Evolutionary conservation across 192 early-diverging fungal species (phyloP).

Genomic region (Chytriomyces hyalinus): DNA sequence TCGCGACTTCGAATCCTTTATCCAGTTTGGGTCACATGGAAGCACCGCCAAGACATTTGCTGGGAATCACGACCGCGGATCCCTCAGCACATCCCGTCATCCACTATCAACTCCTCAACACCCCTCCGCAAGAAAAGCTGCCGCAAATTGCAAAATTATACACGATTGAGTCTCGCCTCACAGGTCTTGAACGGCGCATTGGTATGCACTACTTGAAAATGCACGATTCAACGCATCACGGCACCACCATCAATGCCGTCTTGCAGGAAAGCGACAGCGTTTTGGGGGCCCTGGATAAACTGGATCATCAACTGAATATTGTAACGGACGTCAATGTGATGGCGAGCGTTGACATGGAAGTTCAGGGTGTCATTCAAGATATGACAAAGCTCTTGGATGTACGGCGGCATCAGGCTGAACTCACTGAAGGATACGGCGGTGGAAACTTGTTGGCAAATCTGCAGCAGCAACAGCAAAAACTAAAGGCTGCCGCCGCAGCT

Average conservation of each 20-base stretch:
- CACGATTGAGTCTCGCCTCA: slow-evolving; percentile 6
- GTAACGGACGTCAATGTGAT: slow-evolving; percentile 3
- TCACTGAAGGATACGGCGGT: neutral
- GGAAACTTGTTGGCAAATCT: neutral
- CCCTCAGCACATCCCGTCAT: neutral
- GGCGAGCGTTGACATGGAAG: neutral
- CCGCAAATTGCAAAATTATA: neutral
- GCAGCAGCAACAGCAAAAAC: slow-evolving; percentile 2
- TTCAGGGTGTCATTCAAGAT: neutral
- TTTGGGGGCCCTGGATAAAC: slow-evolving; percentile 16
- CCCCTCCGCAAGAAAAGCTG: neutral
- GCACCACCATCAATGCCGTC: neutral
- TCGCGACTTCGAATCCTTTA: neutral
- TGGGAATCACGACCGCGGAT: neutral
- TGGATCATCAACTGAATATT: slow-evolving; percentile 20
- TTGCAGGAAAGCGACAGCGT: neutral
- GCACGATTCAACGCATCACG: slow-evolving; percentile 4
- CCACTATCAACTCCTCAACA: slow-evolving; percentile 11
- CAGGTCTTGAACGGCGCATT: slow-evolving; percentile 16
- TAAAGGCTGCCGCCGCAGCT: slow-evolving; percentile 5
- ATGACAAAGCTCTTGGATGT: slow-evolving; percentile 12
- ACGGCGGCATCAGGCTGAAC: neutral
- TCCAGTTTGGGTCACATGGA: neutral
- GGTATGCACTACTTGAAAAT: slow-evolving; percentile 21
- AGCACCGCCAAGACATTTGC: neutral